These are phyloP conservation scores for Irpex lacteus DNA, from an alignment of 1,284 basidiomycete species.

Conservation along the genomic window DNA sequence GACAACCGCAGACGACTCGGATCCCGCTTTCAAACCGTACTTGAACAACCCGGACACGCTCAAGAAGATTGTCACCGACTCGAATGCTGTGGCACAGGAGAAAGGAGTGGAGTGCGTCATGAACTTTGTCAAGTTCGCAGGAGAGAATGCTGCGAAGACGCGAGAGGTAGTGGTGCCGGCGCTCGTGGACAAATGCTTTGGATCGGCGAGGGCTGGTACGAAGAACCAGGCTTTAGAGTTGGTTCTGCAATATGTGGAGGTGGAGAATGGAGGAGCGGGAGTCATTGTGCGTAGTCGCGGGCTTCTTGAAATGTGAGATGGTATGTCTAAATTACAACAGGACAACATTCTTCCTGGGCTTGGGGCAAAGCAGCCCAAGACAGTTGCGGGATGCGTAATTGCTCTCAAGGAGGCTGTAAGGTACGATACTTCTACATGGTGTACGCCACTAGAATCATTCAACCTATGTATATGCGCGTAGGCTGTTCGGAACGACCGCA, in stretches of 20 bases:
- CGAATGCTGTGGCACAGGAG: constrained; percentile 98
- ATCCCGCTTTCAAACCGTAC: constrained; percentile 93
- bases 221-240: constrained; percentile 88
- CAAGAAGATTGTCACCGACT: constrained; percentile 86
- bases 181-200: constrained; percentile 94
- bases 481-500: constrained; percentile 80
- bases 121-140: constrained; percentile 87
- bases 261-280: constrained; percentile 87
- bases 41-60: constrained; percentile 74
- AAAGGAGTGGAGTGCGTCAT: constrained; percentile 90
- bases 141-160: constrained; percentile 82
- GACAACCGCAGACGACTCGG: constrained; percentile 86
- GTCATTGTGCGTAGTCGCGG: constrained; percentile 71
- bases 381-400: constrained; percentile 79
- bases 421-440: constrained; percentile 33
- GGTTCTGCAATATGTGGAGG: constrained; percentile 88
- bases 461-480: constrained; percentile 28
- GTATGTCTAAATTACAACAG: constrained; percentile 41
- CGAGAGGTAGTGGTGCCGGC: constrained; percentile 83
- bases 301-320: constrained; percentile 21
- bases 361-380: constrained; percentile 92
- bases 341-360: constrained; percentile 83
- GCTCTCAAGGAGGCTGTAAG: constrained; percentile 80
- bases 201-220: constrained; percentile 89
- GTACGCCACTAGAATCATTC: neutral